phyloP scores from a whole-genome alignment of 768 basidiomycete genomes.

The Solioccasus polychromus region DNA sequence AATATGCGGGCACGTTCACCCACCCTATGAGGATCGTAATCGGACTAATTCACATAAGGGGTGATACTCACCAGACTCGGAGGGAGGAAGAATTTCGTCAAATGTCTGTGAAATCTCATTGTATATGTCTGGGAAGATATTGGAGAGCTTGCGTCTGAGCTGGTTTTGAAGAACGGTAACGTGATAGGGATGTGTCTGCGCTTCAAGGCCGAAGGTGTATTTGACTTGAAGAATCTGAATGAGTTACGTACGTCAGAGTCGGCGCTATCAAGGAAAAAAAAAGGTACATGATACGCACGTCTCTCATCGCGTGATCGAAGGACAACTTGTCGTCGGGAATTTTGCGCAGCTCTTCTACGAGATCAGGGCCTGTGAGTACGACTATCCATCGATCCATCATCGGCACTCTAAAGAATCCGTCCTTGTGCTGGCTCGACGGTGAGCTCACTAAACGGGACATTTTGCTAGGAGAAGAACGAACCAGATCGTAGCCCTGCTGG shows the following conservation, averaged over 20 bases:
- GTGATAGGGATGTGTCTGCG: conserved; percentile 36
- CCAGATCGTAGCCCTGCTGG: conserved; percentile 36
- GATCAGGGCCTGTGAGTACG: conserved; percentile 38
- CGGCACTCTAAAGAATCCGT: conserved; percentile 42
- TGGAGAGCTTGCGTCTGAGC: conserved; percentile 33
- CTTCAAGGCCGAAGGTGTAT: conserved; percentile 35
- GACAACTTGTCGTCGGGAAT: conserved; percentile 48
- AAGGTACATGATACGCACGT: conserved; percentile 34
- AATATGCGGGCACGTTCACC: conserved; percentile 26
- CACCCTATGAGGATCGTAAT: conserved; percentile 24
- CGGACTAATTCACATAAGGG: conserved; percentile 8
- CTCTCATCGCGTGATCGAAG: conserved; percentile 36
- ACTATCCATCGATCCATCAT: conserved; percentile 45
- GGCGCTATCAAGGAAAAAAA: conserved; percentile 2
- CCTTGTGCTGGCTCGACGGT: conserved; percentile 26
- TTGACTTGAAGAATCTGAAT: conserved; percentile 36
- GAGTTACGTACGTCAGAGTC: conserved; percentile 17
- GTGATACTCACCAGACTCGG: conserved; percentile 17
- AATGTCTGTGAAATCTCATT: conserved; percentile 34
- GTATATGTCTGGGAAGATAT: conserved; percentile 32
- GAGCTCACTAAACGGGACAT: conserved; percentile 8
- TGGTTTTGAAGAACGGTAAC: conserved; percentile 30
- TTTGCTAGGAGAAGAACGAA: conserved; percentile 9
- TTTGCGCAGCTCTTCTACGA: conserved; percentile 50
- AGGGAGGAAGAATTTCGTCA: conserved; percentile 25